Base-by-base conservation (phyloP, 106 monocot species). In the Allium fistulosum region DNA sequence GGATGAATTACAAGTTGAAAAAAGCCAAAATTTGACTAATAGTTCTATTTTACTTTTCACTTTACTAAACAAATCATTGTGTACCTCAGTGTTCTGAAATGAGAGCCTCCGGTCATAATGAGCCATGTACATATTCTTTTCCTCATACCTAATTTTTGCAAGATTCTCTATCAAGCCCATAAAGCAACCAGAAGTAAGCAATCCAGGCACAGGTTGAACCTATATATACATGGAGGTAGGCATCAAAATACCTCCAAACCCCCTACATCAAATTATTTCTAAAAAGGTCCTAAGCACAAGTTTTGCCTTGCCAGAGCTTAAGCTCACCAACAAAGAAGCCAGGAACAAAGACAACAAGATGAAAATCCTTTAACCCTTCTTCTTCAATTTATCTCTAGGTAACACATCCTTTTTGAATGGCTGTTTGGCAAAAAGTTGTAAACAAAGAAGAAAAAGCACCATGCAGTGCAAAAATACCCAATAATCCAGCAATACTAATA, bases 81-180 rank as follows among this genome's bases (percentile, higher is more conserved):
- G 28, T 75, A 81, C 85, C 78, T 86, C 85, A 14, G 85, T 86
- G 50, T 86, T 86, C 15, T 86, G 85, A 72, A 86, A 86, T 22
- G 81, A 78, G 37, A 86, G 62, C 51, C 85, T 81, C 85, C 85
- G 81, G 58, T 86, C 85, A 72, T 86, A 86, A 56, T 81, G 72
- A 58, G 85, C 79, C 81, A 86, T 81, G 46, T 81, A 81, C 81
- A 86, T 81, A 51, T 71, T 86, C 70, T 81, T 86, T 61, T 75
- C 85, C 63, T 86, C 85, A 58, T 86, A 86, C 7, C 85, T 81
- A 58, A 86, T 81, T 2, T 66, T 77, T 51, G 85, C 85, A 28
- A 86, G 68, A 68, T 86, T 86, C 72, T 78, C 78, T 69, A 86
- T 86, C 51, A 86, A 55, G 48, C 76, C 76, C 1, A 75, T 75